A percentile compares a stretch with the other conserved stretches of the same genome.
These are phyloP conservation scores for Medicago lupulina DNA, from an alignment of 306 rosid genomes.

Conservation along the genomic window DNA sequence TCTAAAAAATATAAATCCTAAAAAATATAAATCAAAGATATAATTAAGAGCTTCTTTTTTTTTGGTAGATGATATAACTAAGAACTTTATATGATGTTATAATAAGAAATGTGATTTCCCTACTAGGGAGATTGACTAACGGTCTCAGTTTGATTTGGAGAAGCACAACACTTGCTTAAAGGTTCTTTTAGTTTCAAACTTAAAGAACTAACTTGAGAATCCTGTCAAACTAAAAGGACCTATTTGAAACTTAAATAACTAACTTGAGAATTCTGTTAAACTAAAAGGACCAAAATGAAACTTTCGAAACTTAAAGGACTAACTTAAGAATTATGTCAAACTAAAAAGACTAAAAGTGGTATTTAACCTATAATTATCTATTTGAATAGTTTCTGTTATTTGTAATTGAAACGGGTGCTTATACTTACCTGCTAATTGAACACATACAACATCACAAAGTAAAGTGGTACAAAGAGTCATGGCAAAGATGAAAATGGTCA, in stretches of 20 bases:
- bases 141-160: conserved; percentile 41
- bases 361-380: not conserved
- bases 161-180: conserved; percentile 56
- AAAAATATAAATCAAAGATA: not conserved
- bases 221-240: no score
- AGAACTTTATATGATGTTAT: not conserved
- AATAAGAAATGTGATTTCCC: not conserved
- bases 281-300: no score
- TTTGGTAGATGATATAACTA: no score
- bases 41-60: not conserved
- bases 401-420: no score
- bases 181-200: no score
- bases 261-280: no score
- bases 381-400: not conserved
- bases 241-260: no score
- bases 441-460: conserved; percentile 36
- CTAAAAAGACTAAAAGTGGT: no score
- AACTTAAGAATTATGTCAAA: no score
- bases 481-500: conserved; percentile 46
- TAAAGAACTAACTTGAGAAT: no score
- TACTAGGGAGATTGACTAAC: conserved; percentile 7
- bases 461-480: conserved; percentile 43
- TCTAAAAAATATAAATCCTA: not conserved
- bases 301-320: no score
- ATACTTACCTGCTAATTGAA: conserved; percentile 6